Evolutionary conservation across 1,139 yeast species (phyloP), one percentile per base, ranked within the genome.

Genomic region (Blastobotrys proliferans): DNA sequence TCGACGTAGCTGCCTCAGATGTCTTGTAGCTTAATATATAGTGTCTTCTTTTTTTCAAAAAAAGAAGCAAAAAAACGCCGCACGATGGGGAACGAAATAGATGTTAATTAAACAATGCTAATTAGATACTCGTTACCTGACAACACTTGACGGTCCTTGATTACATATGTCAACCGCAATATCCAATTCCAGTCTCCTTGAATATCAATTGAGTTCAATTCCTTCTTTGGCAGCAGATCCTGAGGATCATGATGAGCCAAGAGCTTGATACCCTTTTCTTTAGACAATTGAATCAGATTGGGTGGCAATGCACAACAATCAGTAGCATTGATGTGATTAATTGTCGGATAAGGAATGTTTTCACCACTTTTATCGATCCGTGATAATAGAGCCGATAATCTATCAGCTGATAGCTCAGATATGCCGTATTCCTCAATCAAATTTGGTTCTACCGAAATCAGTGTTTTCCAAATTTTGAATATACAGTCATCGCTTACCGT

Each of bases 261-360:
- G 17, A 62, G 53, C 39, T 54, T 52, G 46, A 62, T 54, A 3
- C 49, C 50, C 3, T 51, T 47, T n/a, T 51, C 47, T 27, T 54
- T 52, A 11, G 62, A 51, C 25, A 58, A 38, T 18, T 46, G 40
- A 17, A 60, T 46, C 16, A 62, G 52, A 11, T 56, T 56, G 10
- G 61, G 58, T 2, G 65, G 63, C 14, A 62, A 52, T 6, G 60
- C 62, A 41, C 64, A 61, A 46, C 64, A 62, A 38, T 61, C 66
- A 8, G 52, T 50, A 13, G 64, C 62, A 33, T 61, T 59, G 43
- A 62, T 58, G 34, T 58, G 62, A 48, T 60, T 57, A 17, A 60
- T 52, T 6, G 51, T 27, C 4, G 62, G 63, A 6, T 40, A 38
- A 22, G 49, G 46, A 13, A 41, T 38, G 21, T 2, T 29, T 13